Base-by-base conservation (phyloP, 73 alveolate species). In the Paramecium sonneborni region DNA sequence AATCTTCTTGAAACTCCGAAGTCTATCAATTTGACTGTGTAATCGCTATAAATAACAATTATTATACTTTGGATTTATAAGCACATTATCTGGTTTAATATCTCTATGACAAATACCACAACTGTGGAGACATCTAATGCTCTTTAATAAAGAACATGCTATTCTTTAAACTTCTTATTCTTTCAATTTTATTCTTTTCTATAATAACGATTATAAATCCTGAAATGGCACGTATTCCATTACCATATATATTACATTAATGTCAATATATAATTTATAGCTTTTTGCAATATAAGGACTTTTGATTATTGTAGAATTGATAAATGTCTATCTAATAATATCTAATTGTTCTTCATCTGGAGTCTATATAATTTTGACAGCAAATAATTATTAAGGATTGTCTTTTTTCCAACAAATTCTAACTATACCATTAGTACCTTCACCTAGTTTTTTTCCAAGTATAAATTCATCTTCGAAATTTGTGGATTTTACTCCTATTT, bases 1-100 rank as follows among this genome's bases (percentile, higher is more conserved):
- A 79, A 79, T 79, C 90, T 79, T 46, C 90, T 79, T 10, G 90
- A 79, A 39, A 79, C 90, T 10, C 90, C 90, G 11, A 79, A 79
- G 30, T 79, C 90, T 43, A 79, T 46, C 12, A 79, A 44, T 79
- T 79, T 79, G 21, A 79, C 55, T 41, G 69, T 21, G 90, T 24
- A 44, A 79, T 79, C 90, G 72, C 90, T 79, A 24, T 43, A 39
- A 43, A 72, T 72, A 34, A 44, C 69, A 79, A 30, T 21, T 43
- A 52, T 52, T 18, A 5, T 52, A 79, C 90, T 23, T 44, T 21
- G 26, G 76, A 44, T 79, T 79, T 26, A 79, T 28, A n/a, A 30
- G 55, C 0, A 79, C 30, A 44, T 79, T 79, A 46, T 79, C 90
- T 18, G 90, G 90, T 79, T 79, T 79, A 6, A 79, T 79, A 12